A percentile compares a stretch with the other conserved stretches of the same genome.
These are phyloP conservation scores for Chaetomium fimeti DNA, from an alignment of 495 filamentous ascomycete species.

Conservation along the genomic window DNA sequence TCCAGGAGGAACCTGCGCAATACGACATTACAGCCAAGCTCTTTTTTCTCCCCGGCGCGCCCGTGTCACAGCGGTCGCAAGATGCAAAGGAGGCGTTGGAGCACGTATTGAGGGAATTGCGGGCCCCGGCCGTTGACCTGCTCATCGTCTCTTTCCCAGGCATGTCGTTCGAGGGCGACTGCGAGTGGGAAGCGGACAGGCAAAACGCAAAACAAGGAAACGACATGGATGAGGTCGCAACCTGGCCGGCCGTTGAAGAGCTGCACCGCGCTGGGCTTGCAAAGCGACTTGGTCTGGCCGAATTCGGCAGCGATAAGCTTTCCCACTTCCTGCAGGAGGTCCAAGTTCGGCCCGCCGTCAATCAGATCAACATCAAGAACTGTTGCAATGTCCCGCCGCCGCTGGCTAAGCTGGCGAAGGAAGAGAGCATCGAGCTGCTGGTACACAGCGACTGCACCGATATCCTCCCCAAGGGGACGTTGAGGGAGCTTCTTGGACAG, in stretches of 20 bases:
- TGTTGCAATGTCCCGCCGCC: conserved; percentile 94
- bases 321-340: conserved; percentile 56
- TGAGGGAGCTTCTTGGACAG: conserved; percentile 76
- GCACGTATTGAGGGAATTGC: conserved; percentile 74
- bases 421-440: conserved; percentile 79
- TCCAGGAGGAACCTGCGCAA: conserved; percentile 72
- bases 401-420: conserved; percentile 78
- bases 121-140: conserved; percentile 73
- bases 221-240: conserved; percentile 61
- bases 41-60: conserved; percentile 78
- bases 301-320: conserved; percentile 84
- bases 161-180: conserved; percentile 89
- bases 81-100: conserved; percentile 75
- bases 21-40: conserved; percentile 95
- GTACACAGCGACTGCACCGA: conserved; percentile 95
- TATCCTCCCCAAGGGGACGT: conserved; percentile 79
- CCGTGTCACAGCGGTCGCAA: conserved; percentile 56
- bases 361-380: conserved; percentile 97
- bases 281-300: conserved; percentile 74
- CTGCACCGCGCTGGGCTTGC: conserved; percentile 71
- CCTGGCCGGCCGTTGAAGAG: conserved; percentile 71
- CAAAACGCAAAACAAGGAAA: conserved; percentile 58
- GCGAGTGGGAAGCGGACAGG: conserved; percentile 72
- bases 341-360: conserved; percentile 71
- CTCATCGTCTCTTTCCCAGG: conserved; percentile 91